phyloP scores from a whole-genome alignment of 331 rosid species.

The Phaseolus coccineus region DNA sequence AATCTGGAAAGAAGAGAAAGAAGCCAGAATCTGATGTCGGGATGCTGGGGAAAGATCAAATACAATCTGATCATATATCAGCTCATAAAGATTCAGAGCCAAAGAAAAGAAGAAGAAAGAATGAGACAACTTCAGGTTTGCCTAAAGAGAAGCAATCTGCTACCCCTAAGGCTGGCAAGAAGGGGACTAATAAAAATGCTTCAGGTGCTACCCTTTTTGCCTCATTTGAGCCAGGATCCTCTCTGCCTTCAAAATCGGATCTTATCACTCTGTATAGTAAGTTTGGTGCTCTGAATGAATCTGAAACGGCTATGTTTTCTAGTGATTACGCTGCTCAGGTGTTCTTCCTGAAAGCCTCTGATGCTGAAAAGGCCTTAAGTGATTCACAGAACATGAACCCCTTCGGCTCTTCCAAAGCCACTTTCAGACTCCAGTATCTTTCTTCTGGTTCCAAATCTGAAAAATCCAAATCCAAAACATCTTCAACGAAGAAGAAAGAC shows the following conservation, averaged over 20 bases:
- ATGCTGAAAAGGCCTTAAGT: conserved; percentile 68
- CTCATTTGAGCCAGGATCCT: conserved; percentile 64
- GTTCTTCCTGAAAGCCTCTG: conserved; percentile 54
- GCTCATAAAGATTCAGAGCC: conserved; percentile 44
- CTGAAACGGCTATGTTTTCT: conserved; percentile 57
- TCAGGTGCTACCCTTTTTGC: conserved; percentile 52
- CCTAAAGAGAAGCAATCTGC: conserved; percentile 42
- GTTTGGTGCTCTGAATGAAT: conserved; percentile 62
- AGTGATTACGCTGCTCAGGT: conserved; percentile 59
- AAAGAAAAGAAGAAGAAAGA: conserved; percentile 48
- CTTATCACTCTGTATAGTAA: conserved; percentile 58
- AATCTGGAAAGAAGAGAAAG: conserved; percentile 61
- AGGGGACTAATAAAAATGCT: conserved; percentile 30
- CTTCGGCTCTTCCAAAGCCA: conserved; percentile 55
- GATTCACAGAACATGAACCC: conserved; percentile 60
- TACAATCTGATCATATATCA: conserved; percentile 30
- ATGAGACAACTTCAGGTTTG: conserved; percentile 25
- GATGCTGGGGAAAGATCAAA: conserved; percentile 34
- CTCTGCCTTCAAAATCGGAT: conserved; percentile 66
- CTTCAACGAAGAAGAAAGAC: conserved; percentile 42
- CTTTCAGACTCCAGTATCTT: conserved; percentile 47
- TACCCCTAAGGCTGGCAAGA: conserved; percentile 40
- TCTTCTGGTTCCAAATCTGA: conserved; percentile 46
- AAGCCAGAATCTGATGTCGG: conserved; percentile 50
- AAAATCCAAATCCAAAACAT: conserved; percentile 39